phyloP scores from a whole-genome alignment of 257 asterid species.

The Salvia hispanica region DNA sequence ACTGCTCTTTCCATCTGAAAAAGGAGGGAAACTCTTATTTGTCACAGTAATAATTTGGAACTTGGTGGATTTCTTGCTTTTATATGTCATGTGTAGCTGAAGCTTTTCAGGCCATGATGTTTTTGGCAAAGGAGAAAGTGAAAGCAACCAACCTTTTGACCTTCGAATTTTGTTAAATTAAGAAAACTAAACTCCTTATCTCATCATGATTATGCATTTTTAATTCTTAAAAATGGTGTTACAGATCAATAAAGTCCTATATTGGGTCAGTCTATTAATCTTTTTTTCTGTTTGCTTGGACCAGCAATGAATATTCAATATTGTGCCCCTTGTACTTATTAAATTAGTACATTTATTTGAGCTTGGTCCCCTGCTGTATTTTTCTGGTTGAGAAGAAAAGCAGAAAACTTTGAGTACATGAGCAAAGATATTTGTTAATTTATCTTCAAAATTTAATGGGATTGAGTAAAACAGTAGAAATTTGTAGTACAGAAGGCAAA shows the following conservation, averaged over 20 bases:
- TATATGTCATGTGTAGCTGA: constrained; percentile 24
- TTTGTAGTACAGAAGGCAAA: background rate
- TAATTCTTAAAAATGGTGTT: background rate
- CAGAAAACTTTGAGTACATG: background rate
- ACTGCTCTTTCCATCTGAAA: background rate
- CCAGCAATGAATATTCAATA: background rate
- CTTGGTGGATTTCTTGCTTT: constrained; percentile 29
- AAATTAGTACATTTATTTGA: background rate
- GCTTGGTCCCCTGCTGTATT: background rate
- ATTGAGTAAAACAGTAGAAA: background rate
- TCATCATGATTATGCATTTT: background rate
- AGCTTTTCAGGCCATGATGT: background rate
- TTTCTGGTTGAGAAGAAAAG: background rate
- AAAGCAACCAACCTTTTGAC: too few species aligned
- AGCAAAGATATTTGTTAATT: background rate
- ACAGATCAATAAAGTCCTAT: background rate
- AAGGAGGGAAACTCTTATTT: background rate
- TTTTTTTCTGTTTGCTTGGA: background rate
- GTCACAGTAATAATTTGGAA: background rate
- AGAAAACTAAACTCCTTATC: background rate
- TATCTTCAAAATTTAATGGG: too few species aligned
- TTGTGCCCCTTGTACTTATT: background rate
- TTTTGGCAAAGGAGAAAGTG: too few species aligned
- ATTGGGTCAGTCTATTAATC: background rate
- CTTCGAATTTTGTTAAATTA: too few species aligned